Conservation (phyloP, 2,329 filamentous ascomycete species). For the Chaetomium strumarium region DNA sequence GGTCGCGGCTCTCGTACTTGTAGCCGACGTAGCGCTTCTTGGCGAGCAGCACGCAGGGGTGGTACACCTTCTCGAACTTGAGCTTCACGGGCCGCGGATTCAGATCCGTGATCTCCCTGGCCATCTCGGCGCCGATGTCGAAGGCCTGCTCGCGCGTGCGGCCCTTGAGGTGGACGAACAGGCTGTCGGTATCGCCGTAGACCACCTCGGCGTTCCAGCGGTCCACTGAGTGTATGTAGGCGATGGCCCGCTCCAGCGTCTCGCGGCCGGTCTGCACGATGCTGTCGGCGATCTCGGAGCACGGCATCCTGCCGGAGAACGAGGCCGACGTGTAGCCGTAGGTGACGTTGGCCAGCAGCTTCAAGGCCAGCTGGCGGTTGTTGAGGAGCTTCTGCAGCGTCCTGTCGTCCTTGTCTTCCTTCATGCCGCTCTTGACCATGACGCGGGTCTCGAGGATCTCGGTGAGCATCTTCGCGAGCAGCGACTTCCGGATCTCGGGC, state of each 20-base stretch:
- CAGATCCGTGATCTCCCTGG: conserved; percentile 75
- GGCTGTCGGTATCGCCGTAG: conserved; percentile 93
- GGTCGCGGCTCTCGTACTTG: conserved; percentile 78
- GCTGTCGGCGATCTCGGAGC: conserved; percentile 94
- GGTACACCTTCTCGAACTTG: conserved; percentile 98
- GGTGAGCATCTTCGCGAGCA: conserved; percentile 91
- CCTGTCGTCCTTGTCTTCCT: conserved; percentile 82
- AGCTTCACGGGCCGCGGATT: conserved; percentile 91
- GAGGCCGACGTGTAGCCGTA: conserved; percentile 97
- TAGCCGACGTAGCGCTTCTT: conserved; percentile 99
- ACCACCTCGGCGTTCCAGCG: conserved; percentile 94
- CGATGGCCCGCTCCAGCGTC: conserved; percentile 89
- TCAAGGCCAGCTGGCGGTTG: conserved; percentile 88
- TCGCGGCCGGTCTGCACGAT: conserved; percentile 96
- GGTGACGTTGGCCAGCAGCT: conserved; percentile 96
- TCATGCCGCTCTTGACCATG: conserved; percentile 98
- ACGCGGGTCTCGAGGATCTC: conserved; percentile 94
- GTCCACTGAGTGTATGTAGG: conserved; percentile 80
- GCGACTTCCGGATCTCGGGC: conserved; percentile 75
- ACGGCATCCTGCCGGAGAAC: conserved; percentile 96
- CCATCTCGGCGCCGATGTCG: conserved; percentile 86
- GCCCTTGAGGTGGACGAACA: conserved; percentile 87
- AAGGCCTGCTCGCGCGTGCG: conserved; percentile 86
- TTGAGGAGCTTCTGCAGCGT: conserved; percentile 80
- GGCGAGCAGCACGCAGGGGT: conserved; percentile 85